Conservation (phyloP, 345 rosid species). For the Sisymbrium altissimum region DNA sequence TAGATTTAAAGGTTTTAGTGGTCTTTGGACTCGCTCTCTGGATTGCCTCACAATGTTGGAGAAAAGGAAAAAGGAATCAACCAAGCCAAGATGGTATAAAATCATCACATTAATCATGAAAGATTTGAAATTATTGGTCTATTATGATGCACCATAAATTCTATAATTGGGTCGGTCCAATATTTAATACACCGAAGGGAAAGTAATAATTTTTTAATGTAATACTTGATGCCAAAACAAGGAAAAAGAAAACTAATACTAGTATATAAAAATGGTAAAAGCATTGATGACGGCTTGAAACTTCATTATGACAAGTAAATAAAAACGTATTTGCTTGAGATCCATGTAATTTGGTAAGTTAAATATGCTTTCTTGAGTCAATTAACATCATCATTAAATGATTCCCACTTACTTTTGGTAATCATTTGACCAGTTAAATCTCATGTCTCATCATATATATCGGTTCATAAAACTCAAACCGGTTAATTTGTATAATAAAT, state of each 20-base stretch:
- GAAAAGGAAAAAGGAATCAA: not conserved
- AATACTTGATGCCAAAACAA: not conserved
- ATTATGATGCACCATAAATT: slow-evolving; percentile 28
- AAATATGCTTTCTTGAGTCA: not conserved
- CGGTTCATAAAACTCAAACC: slow-evolving; percentile 16
- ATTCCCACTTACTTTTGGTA: not conserved
- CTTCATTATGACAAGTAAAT: slow-evolving; percentile 9
- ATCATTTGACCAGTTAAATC: not conserved
- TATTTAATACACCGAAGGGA: slow-evolving; percentile 11
- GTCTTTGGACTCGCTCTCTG: not conserved
- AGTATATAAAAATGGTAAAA: slow-evolving; percentile 12
- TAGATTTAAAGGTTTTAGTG: not conserved
- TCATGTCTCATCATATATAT: too few relatives aligned
- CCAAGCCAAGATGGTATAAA: not conserved
- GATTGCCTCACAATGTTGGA: slow-evolving; percentile 13
- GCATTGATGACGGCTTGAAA: too few relatives aligned
- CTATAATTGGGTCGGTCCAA: slow-evolving; percentile 29
- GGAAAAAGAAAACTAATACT: not conserved
- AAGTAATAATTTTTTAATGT: not conserved
- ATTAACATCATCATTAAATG: not conserved
- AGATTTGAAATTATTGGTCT: slow-evolving; percentile 28
- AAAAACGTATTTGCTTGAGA: not conserved
- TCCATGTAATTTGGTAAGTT: not conserved
- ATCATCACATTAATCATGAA: slow-evolving; percentile 32
- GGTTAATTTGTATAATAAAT: not conserved